Conservation (phyloP, 805 yeast genomes). For the Spathaspora girioi region DNA sequence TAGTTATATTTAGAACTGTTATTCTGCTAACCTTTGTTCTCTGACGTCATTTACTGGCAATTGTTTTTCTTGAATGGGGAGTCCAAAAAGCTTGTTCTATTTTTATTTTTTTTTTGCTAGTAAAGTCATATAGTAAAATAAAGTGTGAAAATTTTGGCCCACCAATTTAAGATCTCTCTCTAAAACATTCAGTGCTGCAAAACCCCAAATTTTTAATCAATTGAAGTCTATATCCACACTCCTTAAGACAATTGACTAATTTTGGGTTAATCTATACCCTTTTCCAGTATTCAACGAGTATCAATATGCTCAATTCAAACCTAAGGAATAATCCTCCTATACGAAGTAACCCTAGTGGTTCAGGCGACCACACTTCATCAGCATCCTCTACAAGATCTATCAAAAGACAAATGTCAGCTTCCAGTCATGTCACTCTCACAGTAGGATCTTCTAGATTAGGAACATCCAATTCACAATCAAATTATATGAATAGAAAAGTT, state of each 20-base stretch:
- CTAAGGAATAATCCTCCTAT: not conserved
- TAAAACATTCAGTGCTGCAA: not conserved
- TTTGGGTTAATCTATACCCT: not conserved
- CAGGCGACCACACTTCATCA: not conserved
- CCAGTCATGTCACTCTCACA: conserved; percentile 16
- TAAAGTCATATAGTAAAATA: too few species aligned
- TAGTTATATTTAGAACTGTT: not conserved
- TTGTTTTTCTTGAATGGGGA: not conserved
- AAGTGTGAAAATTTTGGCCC: not conserved
- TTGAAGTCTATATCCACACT: not conserved
- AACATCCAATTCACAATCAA: conserved; percentile 1
- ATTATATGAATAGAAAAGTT: conserved; percentile 15
- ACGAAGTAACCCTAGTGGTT: not conserved
- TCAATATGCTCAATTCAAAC: not conserved
- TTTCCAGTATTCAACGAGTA: not conserved
- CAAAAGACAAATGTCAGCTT: conserved; percentile 15
- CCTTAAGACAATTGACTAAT: not conserved
- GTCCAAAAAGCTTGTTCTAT: too few species aligned
- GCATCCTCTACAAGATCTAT: not conserved
- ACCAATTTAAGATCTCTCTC: not conserved
- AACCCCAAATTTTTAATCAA: not conserved
- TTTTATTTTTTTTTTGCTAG: too few species aligned
- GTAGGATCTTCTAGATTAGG: conserved; percentile 10
- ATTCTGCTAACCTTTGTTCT: not conserved
- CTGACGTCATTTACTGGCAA: not conserved